A percentile compares a stretch with the other conserved stretches of the same genome.
phyloP scores from a whole-genome alignment of 371 early-diverging fungal genomes.

The Apophysomyces sp. region DNA sequence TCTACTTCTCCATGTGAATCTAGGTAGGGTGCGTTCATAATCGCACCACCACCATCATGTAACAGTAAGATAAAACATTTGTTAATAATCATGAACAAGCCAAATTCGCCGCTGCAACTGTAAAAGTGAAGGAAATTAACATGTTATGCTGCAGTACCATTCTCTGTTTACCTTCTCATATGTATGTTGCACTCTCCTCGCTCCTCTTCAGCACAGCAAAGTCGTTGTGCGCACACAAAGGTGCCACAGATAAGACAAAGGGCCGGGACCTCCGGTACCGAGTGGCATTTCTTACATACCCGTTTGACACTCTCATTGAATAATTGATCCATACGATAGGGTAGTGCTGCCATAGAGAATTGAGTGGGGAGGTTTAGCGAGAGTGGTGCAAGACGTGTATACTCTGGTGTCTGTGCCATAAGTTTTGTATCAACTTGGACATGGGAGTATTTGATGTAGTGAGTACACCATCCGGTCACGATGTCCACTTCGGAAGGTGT shows the following conservation, averaged over 20 bases:
- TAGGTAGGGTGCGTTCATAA: conserved; percentile 90
- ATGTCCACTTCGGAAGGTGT: conserved; percentile 19
- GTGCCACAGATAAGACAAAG: conserved; percentile 93
- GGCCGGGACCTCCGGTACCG: conserved; percentile 85
- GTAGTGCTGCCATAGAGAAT: conserved; percentile 73
- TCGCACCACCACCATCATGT: conserved; percentile 82
- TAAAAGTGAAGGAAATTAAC: background rate
- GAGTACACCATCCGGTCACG: conserved; percentile 36
- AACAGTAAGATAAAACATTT: conserved; percentile 78
- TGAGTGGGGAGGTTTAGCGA: conserved; percentile 54
- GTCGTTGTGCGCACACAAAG: conserved; percentile 88
- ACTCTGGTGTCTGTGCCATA: conserved; percentile 1
- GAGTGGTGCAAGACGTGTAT: conserved; percentile 15
- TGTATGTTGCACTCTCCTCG: conserved; percentile 93
- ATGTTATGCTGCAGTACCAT: background rate
- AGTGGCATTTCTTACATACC: conserved; percentile 81
- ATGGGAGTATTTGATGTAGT: conserved; percentile 16
- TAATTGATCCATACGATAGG: conserved; percentile 78
- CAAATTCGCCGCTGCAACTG: conserved; percentile 92
- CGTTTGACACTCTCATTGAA: conserved; percentile 78
- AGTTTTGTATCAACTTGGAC: background rate
- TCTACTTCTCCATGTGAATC: conserved; percentile 93
- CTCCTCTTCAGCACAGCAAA: conserved; percentile 86
- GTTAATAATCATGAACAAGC: conserved; percentile 84
- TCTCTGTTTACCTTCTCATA: conserved; percentile 60